Evolutionary conservation across 768 basidiomycete species (phyloP), one percentile per base, ranked within the genome.

Genomic region (Macrolepiota albuminosa): DNA sequence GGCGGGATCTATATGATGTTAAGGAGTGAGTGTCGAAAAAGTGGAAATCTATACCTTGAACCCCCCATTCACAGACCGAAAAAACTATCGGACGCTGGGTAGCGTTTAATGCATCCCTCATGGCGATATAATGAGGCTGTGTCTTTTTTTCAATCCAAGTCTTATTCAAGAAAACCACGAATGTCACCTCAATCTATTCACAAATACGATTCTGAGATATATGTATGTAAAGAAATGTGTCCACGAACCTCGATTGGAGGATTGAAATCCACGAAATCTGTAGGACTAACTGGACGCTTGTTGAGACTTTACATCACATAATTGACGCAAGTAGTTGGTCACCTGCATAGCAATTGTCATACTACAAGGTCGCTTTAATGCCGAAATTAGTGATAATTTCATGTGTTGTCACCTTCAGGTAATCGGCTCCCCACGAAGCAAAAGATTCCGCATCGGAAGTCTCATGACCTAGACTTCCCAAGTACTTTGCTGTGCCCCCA

Each of bases 341-440:
- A 76, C 75, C 78, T 43, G 80, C 74, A 66, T 76, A 81, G 59
- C 80, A 82, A 56, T 82, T 82, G 62, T 82, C 80, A 58, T 81
- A 82, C 72, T 77, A 11, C 33, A 37, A 56, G 9, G 14, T 16
- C 7, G 26, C 9, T 39, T 53, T 46, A 53, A 45, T 48, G 21
- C 13, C 40, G 24, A 13, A 13, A 42, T 46, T 21, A 45, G n/a
- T 33, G 24, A 14, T 34, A 4, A 42, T 36, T 14, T 26, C 18
- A 29, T 42, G 48, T 14, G 8, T 29, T 39, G 4, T 24, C 31
- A 72, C 75, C 67, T 78, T 77, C 47, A 81, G 68, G 66, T 76
- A 79, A 64, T 78, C 76, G 24, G 77, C 77, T 40, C 80, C 81
- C 81, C 81, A 82, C 21, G 73, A 72, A 8, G 81, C 78, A 58